Evolutionary conservation across 768 basidiomycete genomes (phyloP).

Genomic region (Gloeopeniophorella convolvens): DNA sequence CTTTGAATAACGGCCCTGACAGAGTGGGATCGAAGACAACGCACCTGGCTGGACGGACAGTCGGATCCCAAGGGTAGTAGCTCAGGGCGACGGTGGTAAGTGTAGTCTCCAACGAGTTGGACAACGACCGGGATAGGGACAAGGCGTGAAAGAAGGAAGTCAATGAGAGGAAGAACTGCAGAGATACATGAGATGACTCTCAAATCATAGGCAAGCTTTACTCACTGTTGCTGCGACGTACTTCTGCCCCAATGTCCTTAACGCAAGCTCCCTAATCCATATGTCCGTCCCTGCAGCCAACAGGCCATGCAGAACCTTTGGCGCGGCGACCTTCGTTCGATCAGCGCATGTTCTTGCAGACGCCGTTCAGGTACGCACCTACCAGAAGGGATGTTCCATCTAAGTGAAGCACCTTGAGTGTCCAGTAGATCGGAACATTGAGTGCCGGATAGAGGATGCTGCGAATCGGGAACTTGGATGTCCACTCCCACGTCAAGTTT

Average conservation of each 20-base stretch:
- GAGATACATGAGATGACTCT: not conserved
- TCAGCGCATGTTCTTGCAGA: not conserved
- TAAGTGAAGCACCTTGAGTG: conserved; percentile 49
- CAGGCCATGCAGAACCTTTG: conserved; percentile 66
- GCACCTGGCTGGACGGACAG: conserved; percentile 15
- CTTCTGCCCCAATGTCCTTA: conserved; percentile 46
- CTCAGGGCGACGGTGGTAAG: conserved; percentile 72
- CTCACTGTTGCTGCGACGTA: conserved; percentile 61
- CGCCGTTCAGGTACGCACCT: conserved; percentile 27
- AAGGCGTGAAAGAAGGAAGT: conserved; percentile 85
- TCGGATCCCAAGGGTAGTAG: conserved; percentile 65
- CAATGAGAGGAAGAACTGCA: conserved; percentile 70
- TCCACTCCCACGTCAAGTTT: conserved; percentile 96
- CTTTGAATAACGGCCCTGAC: conserved; percentile 1
- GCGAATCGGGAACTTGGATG: conserved; percentile 58
- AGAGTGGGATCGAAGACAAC: not conserved
- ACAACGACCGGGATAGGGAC: conserved; percentile 79
- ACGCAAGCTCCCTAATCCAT: conserved; percentile 57
- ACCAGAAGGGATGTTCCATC: conserved; percentile 60
- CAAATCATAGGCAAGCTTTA: conserved; percentile 13
- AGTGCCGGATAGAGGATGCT: conserved; percentile 77
- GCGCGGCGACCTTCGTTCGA: conserved; percentile 55
- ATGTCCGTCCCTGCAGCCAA: conserved; percentile 81
- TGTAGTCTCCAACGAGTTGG: conserved; percentile 89
- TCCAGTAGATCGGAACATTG: conserved; percentile 74